Conservation (phyloP, 805 yeast species). For the Yamadazyma insecticola region DNA sequence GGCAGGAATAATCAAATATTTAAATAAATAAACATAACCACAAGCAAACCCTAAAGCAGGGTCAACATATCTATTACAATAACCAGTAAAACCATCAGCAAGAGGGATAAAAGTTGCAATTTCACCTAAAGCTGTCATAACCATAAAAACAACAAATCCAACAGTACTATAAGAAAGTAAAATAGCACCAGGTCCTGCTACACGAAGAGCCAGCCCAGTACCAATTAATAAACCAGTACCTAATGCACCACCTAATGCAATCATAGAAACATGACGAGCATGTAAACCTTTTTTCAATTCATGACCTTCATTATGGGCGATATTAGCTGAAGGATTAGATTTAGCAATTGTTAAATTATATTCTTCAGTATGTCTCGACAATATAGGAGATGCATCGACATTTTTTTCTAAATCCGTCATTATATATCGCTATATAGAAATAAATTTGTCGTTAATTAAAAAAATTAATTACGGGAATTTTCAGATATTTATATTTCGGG, state of each 20-base stretch:
- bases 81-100: constrained; percentile 62
- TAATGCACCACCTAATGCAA: constrained; percentile 79
- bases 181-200: constrained; percentile 66
- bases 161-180: constrained; percentile 64
- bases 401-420: constrained; percentile 9
- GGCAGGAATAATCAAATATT: constrained; percentile 54
- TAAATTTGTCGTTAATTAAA: too few species aligned
- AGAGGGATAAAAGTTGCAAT: constrained; percentile 64
- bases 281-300: constrained; percentile 40
- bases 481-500: not conserved
- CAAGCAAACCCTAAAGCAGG: constrained; percentile 65
- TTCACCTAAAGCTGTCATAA: constrained; percentile 67
- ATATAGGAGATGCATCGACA: constrained; percentile 21
- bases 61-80: constrained; percentile 60
- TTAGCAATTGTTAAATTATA: constrained; percentile 43
- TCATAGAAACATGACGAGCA: constrained; percentile 64
- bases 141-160: constrained; percentile 67
- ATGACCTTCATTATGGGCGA: constrained; percentile 38
- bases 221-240: constrained; percentile 71
- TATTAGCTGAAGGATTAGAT: constrained; percentile 36
- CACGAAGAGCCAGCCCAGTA: constrained; percentile 63
- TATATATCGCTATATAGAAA: not conserved
- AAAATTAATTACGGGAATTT: not conserved
- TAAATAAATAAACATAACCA: constrained; percentile 59
- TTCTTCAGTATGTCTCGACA: constrained; percentile 43